A percentile compares a stretch with the other conserved stretches of the same genome.
Evolutionary conservation across 257 asterid species (phyloP).

Genomic region (Solanum raphanifolium): DNA sequence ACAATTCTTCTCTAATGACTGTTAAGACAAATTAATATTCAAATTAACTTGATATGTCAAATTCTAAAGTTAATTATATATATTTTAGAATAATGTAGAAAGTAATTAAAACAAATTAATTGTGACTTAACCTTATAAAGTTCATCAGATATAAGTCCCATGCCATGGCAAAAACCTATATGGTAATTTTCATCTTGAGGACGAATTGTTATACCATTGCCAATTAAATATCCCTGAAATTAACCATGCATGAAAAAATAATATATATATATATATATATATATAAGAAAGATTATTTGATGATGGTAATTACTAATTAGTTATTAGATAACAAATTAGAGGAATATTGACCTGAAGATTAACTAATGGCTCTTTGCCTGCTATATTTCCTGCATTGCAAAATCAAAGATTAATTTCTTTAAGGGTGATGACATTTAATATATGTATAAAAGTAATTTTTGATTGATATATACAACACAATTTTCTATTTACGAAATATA

Average conservation of each 20-base stretch:
- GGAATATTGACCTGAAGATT: conserved; percentile 12
- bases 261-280: too few relatives aligned
- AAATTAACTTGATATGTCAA: too few relatives aligned
- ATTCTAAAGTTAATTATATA: too few relatives aligned
- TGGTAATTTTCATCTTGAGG: not conserved
- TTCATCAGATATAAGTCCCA: not conserved
- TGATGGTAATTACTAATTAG: not conserved
- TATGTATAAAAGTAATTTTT: too few relatives aligned
- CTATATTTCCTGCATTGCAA: conserved; percentile 16
- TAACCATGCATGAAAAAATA: not conserved
- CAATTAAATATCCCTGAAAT: not conserved
- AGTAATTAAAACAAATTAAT: too few relatives aligned
- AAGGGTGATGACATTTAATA: not conserved
- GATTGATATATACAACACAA: too few relatives aligned
- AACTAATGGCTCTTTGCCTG: conserved; percentile 16
- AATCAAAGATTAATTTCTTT: too few relatives aligned
- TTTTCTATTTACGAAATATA: too few relatives aligned
- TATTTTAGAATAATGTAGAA: too few relatives aligned
- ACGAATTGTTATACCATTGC: not conserved
- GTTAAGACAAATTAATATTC: too few relatives aligned
- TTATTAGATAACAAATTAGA: not conserved
- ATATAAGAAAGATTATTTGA: not conserved
- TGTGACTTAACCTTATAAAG: too few relatives aligned
- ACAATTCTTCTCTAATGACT: too few relatives aligned
- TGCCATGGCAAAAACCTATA: not conserved